Base-by-base conservation (phyloP, 78 protist genomes). In the Dictyostelium intermedium region DNA sequence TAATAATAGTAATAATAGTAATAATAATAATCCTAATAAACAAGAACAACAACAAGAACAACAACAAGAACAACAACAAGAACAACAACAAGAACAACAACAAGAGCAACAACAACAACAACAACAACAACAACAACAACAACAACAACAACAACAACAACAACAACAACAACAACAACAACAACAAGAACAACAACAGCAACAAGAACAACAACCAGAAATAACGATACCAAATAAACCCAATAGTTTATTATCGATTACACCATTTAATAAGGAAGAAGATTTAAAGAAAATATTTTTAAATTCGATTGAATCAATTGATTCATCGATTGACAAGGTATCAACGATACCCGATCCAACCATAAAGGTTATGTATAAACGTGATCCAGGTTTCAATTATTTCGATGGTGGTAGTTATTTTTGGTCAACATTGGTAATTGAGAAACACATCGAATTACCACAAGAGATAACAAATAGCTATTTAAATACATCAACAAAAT, bases 301-400 rank as follows among this genome's bases (percentile, higher is more conserved):
- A 30, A 50, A 35, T 18, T 82, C 86, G 34, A 30, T 60, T 4
- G 74, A 35, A 0, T 39, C 37, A 13, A 27, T 82, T 56, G 74
- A 82, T 18, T 8, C 27, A 25, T 56, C 76, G 1, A 27, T 82
- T 35, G 34, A 82, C 18, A 82, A 82, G 14, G 50, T 56, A 34
- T 16, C 30, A 0, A 35, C 34, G 14, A 23, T 34, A 30, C 86
- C 86, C 1, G 60, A 56, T 23, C 86, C 86, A 80, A 80, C 69
- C 11, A 7, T 18, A 16, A 80, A 47, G 18, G 20, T n/a, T 2
- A 4, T 82, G 7, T 25, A 43, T 25, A 82, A 60, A 60, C 30
- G 35, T 47, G 86, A 82, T 60, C 86, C 86, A 23, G 92, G 92
- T 18, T 86, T 56, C 34, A 77, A 87, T 25, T 78, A 87, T 32